Percentiles rank a stretch among this genome's conserved stretches.
These are phyloP conservation scores for Buxus sempervirens DNA, from an alignment of 164 flowering plant species.

Conservation along the genomic window DNA sequence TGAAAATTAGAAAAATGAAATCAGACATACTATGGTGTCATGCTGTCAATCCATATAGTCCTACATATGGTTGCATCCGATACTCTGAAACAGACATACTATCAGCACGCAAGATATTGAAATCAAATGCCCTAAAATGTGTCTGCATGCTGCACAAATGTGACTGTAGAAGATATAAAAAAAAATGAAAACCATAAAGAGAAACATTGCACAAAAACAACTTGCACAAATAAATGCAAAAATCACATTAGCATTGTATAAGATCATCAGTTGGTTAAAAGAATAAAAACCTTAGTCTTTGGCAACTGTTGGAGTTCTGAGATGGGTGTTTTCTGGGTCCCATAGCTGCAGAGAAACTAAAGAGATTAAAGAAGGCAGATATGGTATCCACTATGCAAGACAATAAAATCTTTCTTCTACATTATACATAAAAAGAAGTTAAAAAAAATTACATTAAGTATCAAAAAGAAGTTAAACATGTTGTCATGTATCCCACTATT, in stretches of 20 bases:
- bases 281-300: constrained; percentile 40
- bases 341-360: constrained; percentile 66
- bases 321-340: constrained; percentile 70
- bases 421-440: too few species aligned
- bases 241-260: background rate
- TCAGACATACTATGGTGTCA: background rate
- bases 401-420: background rate
- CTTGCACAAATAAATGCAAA: background rate
- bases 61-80: background rate
- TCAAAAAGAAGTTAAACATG: background rate
- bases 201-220: background rate
- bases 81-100: background rate
- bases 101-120: background rate
- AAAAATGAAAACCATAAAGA: background rate
- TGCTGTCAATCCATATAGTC: background rate
- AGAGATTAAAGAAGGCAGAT: constrained; percentile 11
- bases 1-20: constrained; percentile 23
- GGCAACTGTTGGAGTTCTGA: constrained; percentile 49
- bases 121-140: background rate
- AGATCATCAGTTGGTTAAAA: background rate
- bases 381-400: background rate
- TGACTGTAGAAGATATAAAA: background rate
- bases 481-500: background rate
- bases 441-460: too few species aligned
- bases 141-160: background rate